These are phyloP conservation scores for Akanthomyces muscarius DNA, from an alignment of 2,329 filamentous ascomycete genomes.

Conservation along the genomic window DNA sequence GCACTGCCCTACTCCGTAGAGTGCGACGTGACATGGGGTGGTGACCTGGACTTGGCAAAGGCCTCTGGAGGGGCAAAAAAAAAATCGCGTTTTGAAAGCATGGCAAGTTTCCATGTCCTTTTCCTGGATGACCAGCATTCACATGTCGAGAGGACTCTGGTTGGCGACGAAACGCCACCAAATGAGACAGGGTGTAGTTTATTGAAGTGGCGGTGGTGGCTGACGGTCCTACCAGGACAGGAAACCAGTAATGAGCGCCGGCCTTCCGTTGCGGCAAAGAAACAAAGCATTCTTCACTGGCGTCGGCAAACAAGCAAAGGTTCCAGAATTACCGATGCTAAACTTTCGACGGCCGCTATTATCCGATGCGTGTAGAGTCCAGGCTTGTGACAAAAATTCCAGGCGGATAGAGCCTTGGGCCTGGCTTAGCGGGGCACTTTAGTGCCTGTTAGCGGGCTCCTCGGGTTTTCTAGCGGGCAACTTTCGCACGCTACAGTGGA, in stretches of 20 bases:
- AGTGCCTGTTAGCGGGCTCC: background rate
- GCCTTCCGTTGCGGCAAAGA: background rate
- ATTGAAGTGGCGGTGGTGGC: constrained; percentile 7
- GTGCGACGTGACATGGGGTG: constrained; percentile 11
- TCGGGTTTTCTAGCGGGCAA: background rate
- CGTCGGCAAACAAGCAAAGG: background rate
- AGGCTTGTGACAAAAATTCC: background rate
- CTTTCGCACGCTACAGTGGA: background rate
- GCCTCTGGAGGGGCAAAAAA: background rate
- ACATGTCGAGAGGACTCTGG: background rate
- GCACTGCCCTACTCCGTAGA: background rate
- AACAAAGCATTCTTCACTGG: background rate
- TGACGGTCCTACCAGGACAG: background rate
- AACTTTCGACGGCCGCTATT: background rate
- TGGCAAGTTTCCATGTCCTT: background rate
- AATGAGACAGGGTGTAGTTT: background rate
- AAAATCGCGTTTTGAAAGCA: background rate
- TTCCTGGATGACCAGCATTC: background rate
- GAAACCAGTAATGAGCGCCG: no score
- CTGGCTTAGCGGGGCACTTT: background rate
- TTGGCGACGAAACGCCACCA: background rate
- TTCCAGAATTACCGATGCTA: background rate
- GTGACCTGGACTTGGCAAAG: constrained; percentile 7
- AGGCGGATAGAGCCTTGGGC: background rate
- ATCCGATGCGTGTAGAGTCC: no score